Percentiles rank a stretch among this genome's conserved stretches.
Evolutionary conservation across 176 grass and related monocot species (phyloP).

Genomic region (Oryza rufipogon): DNA sequence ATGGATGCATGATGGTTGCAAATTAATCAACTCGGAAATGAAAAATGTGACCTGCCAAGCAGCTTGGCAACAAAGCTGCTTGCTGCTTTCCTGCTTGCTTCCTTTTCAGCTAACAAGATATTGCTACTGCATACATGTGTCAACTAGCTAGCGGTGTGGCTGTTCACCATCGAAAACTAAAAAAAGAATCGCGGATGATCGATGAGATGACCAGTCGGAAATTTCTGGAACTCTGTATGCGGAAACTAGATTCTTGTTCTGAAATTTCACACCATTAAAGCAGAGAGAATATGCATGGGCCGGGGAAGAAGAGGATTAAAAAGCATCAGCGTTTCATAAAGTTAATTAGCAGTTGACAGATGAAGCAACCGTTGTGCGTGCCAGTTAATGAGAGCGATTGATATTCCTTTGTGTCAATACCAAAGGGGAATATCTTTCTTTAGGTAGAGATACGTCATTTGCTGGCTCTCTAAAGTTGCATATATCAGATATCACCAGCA

Average conservation of each 20-base stretch:
- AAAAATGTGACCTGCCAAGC: neutral
- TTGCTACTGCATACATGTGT: neutral
- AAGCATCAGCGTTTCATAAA: neutral
- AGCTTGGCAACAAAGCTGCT: neutral
- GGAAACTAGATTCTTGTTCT: neutral
- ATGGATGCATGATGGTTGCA: no score
- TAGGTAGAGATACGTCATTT: neutral
- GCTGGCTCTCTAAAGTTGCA: neutral
- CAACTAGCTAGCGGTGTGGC: neutral
- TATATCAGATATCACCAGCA: neutral
- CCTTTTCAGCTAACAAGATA: neutral
- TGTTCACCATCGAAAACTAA: neutral
- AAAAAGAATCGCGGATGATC: neutral
- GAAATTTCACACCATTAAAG: neutral
- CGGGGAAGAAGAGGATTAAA: neutral
- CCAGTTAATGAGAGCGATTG: constrained; percentile 32
- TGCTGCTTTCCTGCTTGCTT: neutral
- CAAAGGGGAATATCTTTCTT: constrained; percentile 2
- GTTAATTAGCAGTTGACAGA: neutral
- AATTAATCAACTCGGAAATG: neutral
- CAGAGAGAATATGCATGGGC: neutral
- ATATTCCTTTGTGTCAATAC: neutral
- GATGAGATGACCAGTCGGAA: neutral
- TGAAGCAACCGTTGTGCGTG: constrained; percentile 17
- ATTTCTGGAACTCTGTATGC: neutral